Conservation (phyloP, 257 asterid species). For the Cordia subcordata region DNA sequence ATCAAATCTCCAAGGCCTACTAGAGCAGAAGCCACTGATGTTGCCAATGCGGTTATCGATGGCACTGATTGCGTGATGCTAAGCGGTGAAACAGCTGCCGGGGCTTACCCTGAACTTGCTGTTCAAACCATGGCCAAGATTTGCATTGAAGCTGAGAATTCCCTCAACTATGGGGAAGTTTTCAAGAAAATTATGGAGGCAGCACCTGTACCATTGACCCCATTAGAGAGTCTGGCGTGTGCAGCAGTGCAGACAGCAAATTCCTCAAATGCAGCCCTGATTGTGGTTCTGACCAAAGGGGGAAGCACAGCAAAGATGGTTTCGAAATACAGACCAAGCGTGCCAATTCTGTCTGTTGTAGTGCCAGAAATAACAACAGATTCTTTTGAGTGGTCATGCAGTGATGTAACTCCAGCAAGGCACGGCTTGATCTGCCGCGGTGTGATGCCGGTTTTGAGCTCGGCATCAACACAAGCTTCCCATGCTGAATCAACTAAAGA, state of each 20-base stretch:
- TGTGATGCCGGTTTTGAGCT: neutral
- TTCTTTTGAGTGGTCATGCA: neutral
- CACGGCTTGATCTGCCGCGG: neutral
- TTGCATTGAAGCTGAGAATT: constrained; percentile 8
- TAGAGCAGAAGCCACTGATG: constrained; percentile 7
- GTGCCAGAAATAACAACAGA: neutral
- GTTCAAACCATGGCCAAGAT: constrained; percentile 7
- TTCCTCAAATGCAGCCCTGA: neutral
- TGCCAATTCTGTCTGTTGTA: constrained; percentile 5
- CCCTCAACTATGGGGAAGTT: neutral
- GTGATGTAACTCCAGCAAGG: constrained; percentile 1
- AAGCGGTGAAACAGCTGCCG: constrained; percentile 6
- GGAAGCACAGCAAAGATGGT: constrained; percentile 3
- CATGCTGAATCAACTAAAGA: constrained; percentile 4
- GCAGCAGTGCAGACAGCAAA: constrained; percentile 6
- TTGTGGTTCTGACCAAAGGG: constrained; percentile 1
- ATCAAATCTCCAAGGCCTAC: constrained; percentile 8
- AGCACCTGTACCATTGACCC: neutral
- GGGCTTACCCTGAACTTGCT: neutral
- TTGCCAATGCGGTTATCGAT: constrained; percentile 5
- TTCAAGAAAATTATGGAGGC: neutral
- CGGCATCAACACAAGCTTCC: neutral
- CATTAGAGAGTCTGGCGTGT: constrained; percentile 6
- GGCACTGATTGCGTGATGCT: constrained; percentile 4
- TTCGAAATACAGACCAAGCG: neutral